Conservation (phyloP, 2,329 filamentous ascomycete species). For the Colletotrichum cordylinicola region DNA sequence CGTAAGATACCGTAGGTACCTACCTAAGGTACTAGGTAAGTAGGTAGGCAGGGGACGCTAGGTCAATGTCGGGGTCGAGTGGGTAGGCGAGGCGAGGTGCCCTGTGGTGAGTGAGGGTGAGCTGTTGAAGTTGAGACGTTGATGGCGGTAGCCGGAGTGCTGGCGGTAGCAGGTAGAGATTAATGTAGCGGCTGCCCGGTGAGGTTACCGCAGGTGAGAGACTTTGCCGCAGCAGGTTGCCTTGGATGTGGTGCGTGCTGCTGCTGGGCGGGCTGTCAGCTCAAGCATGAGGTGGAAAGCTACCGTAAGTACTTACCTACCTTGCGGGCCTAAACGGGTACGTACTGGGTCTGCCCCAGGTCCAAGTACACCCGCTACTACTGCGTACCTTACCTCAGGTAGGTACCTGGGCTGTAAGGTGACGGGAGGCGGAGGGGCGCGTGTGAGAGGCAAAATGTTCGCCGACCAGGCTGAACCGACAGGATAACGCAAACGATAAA, state of each 20-base stretch:
- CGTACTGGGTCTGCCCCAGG: background rate
- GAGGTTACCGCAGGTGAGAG: background rate
- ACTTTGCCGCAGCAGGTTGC: background rate
- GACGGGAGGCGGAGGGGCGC: slow-evolving; percentile 3
- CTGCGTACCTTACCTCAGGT: background rate
- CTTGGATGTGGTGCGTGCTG: background rate
- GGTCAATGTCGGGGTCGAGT: background rate
- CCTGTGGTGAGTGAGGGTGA: background rate
- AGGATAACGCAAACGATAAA: background rate
- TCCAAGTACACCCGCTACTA: background rate
- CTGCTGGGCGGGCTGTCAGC: background rate
- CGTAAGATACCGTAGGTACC: background rate
- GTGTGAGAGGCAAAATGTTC: background rate
- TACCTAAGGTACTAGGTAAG: background rate
- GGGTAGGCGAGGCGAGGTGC: background rate
- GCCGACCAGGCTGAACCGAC: background rate
- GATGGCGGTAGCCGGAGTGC: background rate
- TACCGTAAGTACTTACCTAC: background rate
- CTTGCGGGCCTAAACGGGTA: background rate
- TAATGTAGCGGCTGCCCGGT: background rate
- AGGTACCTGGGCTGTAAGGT: background rate
- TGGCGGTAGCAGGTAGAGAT: background rate
- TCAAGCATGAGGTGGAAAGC: background rate
- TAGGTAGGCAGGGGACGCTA: background rate
- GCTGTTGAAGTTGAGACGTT: background rate